Evolutionary conservation across 2,329 filamentous ascomycete species (phyloP), one percentile per base, ranked within the genome.

Genomic region (Colletotrichum graminicola): DNA sequence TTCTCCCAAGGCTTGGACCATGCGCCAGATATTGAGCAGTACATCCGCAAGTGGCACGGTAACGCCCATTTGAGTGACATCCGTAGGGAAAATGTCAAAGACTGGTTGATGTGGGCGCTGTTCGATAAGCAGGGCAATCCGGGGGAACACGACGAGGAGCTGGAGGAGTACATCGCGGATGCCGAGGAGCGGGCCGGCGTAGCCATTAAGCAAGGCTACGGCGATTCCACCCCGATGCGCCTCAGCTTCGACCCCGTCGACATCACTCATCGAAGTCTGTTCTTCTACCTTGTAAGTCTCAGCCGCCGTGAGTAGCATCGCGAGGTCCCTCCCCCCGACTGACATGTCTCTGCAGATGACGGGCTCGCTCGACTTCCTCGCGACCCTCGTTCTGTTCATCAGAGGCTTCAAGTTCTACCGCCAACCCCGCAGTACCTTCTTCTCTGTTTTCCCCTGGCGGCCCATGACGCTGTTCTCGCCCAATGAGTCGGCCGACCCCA

Each of bases 21-120:
- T 75, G 84, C 91, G 3, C 81, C 86, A 0, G 85, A 90, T 70
- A 80, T 84, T 0, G 86, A 89, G 67, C 80, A 79, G 32, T 94
- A 92, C 76, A 75, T 94, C 51, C 84, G 82, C 54, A 84, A 84
- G 71, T 94, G 92, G 92, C 93, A 93, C 74, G 82, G 89, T n/a
- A 88, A 87, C 45, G 89, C 90, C 1, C 82, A 86, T 18, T 69
- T 83, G 1, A 78, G 82, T 26, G 89, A 91, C 32, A 89, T 94
- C 67, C 84, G 86, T 56, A 82, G 87, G 26, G 90, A 93, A n/a
- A 92, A 93, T 75, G 79, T 93, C 62, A 86, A 85, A 75, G 89
- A 92, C 73, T 93, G 92, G 76, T 78, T 92, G 36, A 82, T 87
- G 21, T 94, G 92, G 92, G 90, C 88, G 1, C 89, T 93, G 75